A percentile compares a stretch with the other conserved stretches of the same genome.
phyloP scores from a whole-genome alignment of 805 yeast species.

The Millerago galiae region DNA sequence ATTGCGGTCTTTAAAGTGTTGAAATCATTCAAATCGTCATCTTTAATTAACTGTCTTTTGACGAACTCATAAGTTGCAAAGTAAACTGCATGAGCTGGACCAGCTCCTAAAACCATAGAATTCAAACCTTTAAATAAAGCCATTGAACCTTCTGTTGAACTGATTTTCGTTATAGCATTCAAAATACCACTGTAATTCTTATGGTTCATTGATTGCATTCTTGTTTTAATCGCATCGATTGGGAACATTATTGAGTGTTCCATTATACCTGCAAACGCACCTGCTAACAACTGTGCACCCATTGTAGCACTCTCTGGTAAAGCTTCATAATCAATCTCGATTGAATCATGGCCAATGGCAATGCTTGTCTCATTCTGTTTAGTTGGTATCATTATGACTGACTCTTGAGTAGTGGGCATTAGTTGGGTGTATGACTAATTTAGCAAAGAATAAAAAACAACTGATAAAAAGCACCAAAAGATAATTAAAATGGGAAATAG shows the following conservation, averaged over 20 bases:
- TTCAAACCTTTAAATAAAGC: slow-evolving; percentile 93
- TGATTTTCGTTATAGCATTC: slow-evolving; percentile 63
- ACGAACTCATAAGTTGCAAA: slow-evolving; percentile 89
- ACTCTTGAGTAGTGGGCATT: not conserved
- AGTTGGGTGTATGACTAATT: too few species aligned
- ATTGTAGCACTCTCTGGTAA: slow-evolving; percentile 83
- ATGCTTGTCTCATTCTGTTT: not conserved
- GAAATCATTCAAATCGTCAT: slow-evolving; percentile 31
- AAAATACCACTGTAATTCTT: slow-evolving; percentile 40
- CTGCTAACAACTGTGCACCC: slow-evolving; percentile 78
- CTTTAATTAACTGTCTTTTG: slow-evolving; percentile 30
- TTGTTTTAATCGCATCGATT: slow-evolving; percentile 89
- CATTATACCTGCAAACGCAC: slow-evolving; percentile 99
- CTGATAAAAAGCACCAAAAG: not conserved
- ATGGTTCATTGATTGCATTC: slow-evolving; percentile 58
- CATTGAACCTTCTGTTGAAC: slow-evolving; percentile 81
- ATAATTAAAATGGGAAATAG: too few species aligned
- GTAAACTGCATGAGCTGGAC: slow-evolving; percentile 97
- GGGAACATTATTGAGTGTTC: slow-evolving; percentile 98
- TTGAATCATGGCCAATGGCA: slow-evolving; percentile 9
- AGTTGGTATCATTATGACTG: not conserved
- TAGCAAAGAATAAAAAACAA: not conserved
- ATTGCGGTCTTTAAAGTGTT: slow-evolving; percentile 79
- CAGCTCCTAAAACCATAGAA: slow-evolving; percentile 93
- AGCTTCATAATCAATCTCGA: slow-evolving; percentile 82